Evolutionary conservation across 345 rosid species (phyloP).

Genomic region (Dipteronia sinensis): DNA sequence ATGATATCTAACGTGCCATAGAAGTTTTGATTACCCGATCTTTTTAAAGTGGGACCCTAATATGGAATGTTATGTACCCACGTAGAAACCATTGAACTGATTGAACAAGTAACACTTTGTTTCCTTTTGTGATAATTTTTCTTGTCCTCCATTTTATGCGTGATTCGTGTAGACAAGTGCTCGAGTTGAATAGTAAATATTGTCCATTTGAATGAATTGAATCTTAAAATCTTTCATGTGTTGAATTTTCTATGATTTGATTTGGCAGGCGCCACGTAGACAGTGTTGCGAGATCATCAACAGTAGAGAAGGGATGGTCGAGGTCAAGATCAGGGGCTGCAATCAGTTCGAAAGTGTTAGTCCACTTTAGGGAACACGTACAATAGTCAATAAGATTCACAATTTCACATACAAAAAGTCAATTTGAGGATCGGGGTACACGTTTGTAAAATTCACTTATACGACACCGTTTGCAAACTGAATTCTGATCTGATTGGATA

Average conservation of each 20-base stretch:
- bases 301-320: slow-evolving; percentile 30
- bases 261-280: slow-evolving; percentile 77
- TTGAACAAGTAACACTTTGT: no score
- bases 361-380: slow-evolving; percentile 33
- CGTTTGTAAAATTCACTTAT: neutral
- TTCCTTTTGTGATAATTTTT: neutral
- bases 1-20: no score
- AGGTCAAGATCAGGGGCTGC: slow-evolving; percentile 65
- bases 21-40: no score
- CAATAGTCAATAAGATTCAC: neutral
- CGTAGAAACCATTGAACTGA: no score
- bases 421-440: neutral
- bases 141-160: slow-evolving; percentile 22
- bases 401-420: neutral
- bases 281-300: slow-evolving; percentile 64
- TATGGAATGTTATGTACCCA: no score
- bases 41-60: no score
- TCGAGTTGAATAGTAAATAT: no score
- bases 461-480: neutral
- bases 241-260: neutral
- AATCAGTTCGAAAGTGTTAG: slow-evolving; percentile 60
- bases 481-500: no score
- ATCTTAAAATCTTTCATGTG: no score
- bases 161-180: slow-evolving; percentile 15
- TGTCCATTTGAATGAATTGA: no score